phyloP scores from a whole-genome alignment of 805 yeast species.

The Dipodascus geniculatus region DNA sequence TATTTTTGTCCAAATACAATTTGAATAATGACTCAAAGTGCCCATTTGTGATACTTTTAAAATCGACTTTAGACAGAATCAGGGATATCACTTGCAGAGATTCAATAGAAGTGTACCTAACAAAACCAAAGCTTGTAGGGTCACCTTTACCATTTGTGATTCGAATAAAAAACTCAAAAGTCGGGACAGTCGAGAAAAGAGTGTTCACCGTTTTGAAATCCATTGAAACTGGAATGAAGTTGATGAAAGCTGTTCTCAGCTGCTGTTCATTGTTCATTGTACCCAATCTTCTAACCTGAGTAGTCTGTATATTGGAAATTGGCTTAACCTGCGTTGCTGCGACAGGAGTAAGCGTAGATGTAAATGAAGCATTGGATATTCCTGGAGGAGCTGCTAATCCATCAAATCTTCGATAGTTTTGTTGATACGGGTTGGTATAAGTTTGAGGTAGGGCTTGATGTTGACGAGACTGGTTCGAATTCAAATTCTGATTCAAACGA shows the following conservation, averaged over 20 bases:
- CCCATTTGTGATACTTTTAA: background rate
- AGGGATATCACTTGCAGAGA: conserved; percentile 3
- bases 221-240: conserved; percentile 10
- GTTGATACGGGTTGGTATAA: background rate
- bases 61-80: background rate
- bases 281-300: background rate
- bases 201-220: conserved; percentile 8
- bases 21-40: background rate
- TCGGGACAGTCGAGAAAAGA: conserved; percentile 11
- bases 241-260: conserved; percentile 13
- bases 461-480: background rate
- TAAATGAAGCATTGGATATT: background rate
- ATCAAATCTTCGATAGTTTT: background rate
- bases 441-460: background rate
- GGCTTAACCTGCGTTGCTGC: background rate
- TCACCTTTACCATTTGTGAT: conserved; percentile 8
- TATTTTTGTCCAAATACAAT: background rate
- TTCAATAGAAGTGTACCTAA: conserved; percentile 9
- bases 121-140: conserved; percentile 13
- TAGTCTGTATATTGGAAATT: background rate
- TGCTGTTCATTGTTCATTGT: conserved; percentile 11
- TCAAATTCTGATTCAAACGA: background rate
- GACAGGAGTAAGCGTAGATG: background rate
- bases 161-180: conserved; percentile 10
- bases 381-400: conserved; percentile 1